Conservation (phyloP, 345 rosid genomes). For the Pseudoturritis turrita region DNA sequence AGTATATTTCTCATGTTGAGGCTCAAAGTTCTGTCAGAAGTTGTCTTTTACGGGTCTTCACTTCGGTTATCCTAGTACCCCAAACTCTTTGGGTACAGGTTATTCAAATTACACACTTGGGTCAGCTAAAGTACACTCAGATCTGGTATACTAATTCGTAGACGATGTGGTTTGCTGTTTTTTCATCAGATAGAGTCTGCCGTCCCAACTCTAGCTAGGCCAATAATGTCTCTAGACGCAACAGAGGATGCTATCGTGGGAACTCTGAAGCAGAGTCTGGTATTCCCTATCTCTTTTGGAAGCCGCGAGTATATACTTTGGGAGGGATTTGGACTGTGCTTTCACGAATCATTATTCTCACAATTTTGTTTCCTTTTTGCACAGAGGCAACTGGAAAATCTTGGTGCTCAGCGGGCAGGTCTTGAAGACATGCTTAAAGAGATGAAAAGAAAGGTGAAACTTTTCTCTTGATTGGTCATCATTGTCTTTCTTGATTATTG, state of each 20-base stretch:
- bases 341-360: conserved; percentile 1
- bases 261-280: conserved; percentile 90
- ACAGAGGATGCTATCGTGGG: conserved; percentile 96
- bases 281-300: conserved; percentile 31
- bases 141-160: conserved; percentile 3
- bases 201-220: conserved; percentile 79
- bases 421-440: conserved; percentile 99
- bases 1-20: background rate
- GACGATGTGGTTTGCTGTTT: conserved; percentile 13
- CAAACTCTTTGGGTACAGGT: background rate
- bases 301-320: background rate
- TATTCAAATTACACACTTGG: conserved; percentile 1
- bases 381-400: conserved; percentile 95
- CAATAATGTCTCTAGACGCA: conserved; percentile 97
- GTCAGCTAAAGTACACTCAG: background rate
- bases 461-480: conserved; percentile 7
- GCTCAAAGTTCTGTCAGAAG: background rate
- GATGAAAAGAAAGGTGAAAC: conserved; percentile 88
- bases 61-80: background rate
- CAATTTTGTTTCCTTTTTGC: conserved; percentile 17
- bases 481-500: conserved; percentile 7
- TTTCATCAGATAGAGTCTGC: conserved; percentile 82
- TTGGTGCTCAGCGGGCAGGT: conserved; percentile 97
- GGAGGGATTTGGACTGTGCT: background rate
- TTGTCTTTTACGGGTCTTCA: background rate